phyloP scores from a whole-genome alignment of 1,284 basidiomycete species.

The Apiotrichum akiyoshidainum region DNA sequence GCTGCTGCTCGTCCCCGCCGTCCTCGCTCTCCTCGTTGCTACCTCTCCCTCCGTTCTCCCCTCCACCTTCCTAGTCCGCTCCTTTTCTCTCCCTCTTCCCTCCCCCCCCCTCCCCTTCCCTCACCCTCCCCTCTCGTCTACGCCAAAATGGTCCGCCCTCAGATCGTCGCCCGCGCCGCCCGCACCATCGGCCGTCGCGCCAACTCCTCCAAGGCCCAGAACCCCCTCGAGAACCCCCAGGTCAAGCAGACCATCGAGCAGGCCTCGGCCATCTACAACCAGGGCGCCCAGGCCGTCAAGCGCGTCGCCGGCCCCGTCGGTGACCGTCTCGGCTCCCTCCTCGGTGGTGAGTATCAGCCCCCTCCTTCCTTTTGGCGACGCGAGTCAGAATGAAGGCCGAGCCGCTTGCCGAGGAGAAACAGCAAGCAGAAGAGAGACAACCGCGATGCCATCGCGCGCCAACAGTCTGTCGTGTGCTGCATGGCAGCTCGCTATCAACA shows the following conservation, averaged over 20 bases:
- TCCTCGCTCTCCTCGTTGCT: neutral
- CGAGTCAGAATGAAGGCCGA: neutral
- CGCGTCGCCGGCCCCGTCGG: conserved; percentile 49
- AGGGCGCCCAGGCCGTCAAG: conserved; percentile 39
- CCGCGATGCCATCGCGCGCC: no score
- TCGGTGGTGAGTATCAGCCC: conserved; percentile 45
- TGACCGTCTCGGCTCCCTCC: conserved; percentile 41
- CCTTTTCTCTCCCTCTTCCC: neutral
- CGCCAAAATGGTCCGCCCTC: conserved; percentile 19
- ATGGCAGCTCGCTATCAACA: no score
- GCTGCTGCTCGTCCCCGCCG: neutral
- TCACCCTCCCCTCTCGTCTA: conserved; percentile 7
- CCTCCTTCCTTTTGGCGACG: neutral
- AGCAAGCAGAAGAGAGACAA: no score
- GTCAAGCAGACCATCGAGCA: conserved; percentile 14
- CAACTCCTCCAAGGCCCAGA: conserved; percentile 32
- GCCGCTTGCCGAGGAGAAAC: no score
- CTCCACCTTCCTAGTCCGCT: neutral
- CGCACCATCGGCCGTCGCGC: conserved; percentile 16
- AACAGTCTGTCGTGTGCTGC: no score
- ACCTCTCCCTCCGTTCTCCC: neutral
- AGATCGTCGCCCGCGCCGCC: conserved; percentile 17
- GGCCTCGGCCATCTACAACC: conserved; percentile 23
- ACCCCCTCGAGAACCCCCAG: conserved; percentile 42
- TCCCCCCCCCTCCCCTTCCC: conserved; percentile 1